These are phyloP conservation scores for Fusarium illudens DNA, from an alignment of 2,329 filamentous ascomycete species.

Conservation along the genomic window DNA sequence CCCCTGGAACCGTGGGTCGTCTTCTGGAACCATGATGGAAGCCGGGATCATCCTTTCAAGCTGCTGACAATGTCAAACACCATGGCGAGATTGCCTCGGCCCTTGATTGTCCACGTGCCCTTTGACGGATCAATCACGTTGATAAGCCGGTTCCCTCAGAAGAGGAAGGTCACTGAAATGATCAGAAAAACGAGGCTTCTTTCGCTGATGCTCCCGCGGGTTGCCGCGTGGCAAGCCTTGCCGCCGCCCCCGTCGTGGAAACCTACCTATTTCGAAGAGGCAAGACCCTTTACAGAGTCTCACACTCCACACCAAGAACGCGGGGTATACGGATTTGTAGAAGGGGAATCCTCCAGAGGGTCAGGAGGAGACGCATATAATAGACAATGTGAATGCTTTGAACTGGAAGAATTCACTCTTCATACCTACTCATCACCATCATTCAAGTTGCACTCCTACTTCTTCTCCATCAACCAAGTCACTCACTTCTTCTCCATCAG, in stretches of 20 bases:
- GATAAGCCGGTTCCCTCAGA: neutral
- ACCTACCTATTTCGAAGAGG: conserved; percentile 32
- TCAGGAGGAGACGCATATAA: conserved; percentile 15
- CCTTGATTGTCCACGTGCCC: neutral
- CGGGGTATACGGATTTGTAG: conserved; percentile 21
- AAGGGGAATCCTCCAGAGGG: neutral
- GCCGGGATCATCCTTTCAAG: neutral
- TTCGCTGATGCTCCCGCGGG: neutral
- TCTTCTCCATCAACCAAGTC: neutral
- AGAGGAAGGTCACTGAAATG: neutral
- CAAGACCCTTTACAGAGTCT: neutral
- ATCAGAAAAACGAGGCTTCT: neutral
- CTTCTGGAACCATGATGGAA: neutral
- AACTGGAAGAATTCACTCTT: neutral
- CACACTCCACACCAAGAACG: conserved; percentile 12
- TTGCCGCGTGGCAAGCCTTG: conserved; percentile 7
- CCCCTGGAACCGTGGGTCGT: neutral
- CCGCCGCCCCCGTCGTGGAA: conserved; percentile 31
- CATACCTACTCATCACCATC: neutral
- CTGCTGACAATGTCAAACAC: neutral
- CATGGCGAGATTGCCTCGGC: neutral
- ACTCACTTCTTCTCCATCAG: no score
- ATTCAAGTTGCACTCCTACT: neutral
- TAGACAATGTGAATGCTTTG: conserved; percentile 1
- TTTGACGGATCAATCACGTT: neutral